These are phyloP conservation scores for Pseudocercospora pini-densiflorae DNA, from an alignment of 2,329 filamentous ascomycete species.

Conservation along the genomic window DNA sequence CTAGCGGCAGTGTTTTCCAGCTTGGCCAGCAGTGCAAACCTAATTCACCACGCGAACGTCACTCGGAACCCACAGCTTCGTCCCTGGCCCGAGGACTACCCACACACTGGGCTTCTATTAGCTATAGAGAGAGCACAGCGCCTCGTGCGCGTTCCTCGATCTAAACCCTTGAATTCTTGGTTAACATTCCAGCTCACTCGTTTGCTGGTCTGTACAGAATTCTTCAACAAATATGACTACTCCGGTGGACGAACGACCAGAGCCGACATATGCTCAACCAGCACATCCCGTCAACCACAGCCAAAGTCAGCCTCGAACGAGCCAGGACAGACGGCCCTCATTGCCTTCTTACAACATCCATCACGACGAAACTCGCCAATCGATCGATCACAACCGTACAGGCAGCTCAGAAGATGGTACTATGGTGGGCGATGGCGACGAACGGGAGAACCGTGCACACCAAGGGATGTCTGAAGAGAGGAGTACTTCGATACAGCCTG, in stretches of 20 bases:
- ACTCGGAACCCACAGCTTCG: conserved; percentile 10
- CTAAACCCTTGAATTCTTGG: not conserved
- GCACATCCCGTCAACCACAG: conserved; percentile 27
- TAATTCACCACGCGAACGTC: conserved; percentile 9
- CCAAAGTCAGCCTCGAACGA: conserved; percentile 18
- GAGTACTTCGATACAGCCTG: conserved; percentile 10
- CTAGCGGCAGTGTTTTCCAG: not conserved
- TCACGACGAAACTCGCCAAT: conserved; percentile 21
- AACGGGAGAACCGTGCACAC: conserved; percentile 17
- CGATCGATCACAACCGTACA: conserved; percentile 18
- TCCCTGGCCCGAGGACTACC: conserved; percentile 1
- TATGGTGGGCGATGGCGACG: conserved; percentile 38
- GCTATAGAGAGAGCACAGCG: not conserved
- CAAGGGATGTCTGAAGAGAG: not conserved
- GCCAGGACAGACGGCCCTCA: conserved; percentile 25
- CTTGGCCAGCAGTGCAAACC: not conserved
- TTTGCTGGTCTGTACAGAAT: conserved; percentile 12
- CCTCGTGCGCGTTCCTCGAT: not conserved
- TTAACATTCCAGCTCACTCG: conserved; percentile 20
- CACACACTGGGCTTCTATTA: not conserved
- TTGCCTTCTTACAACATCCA: conserved; percentile 42
- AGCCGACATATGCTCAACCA: conserved; percentile 40
- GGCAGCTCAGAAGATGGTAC: conserved; percentile 42
- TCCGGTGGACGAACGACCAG: conserved; percentile 40
- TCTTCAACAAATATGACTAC: conserved; percentile 37